phyloP scores from a whole-genome alignment of 768 basidiomycete genomes.

The Tylopilus sp. region DNA sequence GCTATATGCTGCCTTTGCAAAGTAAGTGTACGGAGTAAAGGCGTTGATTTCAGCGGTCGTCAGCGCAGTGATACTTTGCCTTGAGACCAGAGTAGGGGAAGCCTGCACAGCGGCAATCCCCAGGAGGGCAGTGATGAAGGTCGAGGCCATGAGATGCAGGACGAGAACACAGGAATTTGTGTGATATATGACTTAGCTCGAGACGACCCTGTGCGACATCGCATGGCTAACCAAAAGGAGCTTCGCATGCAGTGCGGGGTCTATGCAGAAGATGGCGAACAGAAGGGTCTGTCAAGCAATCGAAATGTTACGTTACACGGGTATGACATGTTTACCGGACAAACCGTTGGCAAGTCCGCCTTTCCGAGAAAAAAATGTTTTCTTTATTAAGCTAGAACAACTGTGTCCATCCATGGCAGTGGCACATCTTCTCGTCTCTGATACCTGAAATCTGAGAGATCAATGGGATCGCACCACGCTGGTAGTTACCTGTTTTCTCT shows the following conservation, averaged over 20 bases:
- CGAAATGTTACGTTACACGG: no score
- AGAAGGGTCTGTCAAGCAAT: no score
- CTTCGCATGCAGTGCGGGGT: not conserved
- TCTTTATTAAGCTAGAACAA: no score
- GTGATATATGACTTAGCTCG: not conserved
- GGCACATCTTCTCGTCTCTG: no score
- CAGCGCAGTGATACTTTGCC: slow-evolving; percentile 38
- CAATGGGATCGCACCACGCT: no score
- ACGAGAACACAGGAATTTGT: not conserved
- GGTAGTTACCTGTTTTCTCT: no score
- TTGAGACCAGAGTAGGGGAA: slow-evolving; percentile 23
- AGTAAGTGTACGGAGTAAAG: slow-evolving; percentile 47
- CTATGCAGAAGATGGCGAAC: not conserved
- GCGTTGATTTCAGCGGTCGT: slow-evolving; percentile 36
- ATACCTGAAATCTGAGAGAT: no score
- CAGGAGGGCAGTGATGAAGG: slow-evolving; percentile 8
- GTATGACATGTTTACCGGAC: no score
- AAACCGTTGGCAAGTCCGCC: no score
- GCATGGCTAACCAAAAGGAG: not conserved
- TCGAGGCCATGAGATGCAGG: slow-evolving; percentile 27
- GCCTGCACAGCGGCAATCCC: slow-evolving; percentile 3
- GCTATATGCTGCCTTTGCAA: slow-evolving; percentile 50
- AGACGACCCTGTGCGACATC: not conserved
- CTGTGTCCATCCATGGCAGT: no score
- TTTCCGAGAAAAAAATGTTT: no score